phyloP scores from a whole-genome alignment of 345 rosid genomes.

The Salix purpurea region DNA sequence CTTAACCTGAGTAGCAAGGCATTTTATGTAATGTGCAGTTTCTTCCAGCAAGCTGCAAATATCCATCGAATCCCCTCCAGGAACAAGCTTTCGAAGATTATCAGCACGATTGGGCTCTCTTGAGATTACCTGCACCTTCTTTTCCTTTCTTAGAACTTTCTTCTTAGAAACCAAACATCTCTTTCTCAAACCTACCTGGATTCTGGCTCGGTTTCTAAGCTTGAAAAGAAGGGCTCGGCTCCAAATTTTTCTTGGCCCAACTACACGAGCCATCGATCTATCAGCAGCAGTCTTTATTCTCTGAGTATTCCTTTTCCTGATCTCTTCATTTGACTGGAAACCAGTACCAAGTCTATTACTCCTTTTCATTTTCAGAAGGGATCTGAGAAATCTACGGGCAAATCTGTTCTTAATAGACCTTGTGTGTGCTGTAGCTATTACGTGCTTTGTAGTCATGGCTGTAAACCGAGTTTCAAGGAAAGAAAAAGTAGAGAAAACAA shows the following conservation, averaged over 20 bases:
- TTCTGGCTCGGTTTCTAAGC: slow-evolving; percentile 8
- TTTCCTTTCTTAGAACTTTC: neutral
- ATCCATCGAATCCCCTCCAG: slow-evolving; percentile 36
- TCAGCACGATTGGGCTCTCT: neutral
- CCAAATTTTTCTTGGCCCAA: slow-evolving; percentile 33
- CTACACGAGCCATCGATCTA: slow-evolving; percentile 31
- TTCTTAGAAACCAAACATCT: neutral
- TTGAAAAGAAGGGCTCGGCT: slow-evolving; percentile 35
- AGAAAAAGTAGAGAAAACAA: neutral
- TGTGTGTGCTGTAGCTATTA: too few relatives aligned
- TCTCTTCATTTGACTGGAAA: neutral
- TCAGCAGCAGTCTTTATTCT: slow-evolving; percentile 33
- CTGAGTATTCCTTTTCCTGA: neutral
- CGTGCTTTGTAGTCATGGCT: neutral
- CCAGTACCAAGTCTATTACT: neutral
- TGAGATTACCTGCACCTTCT: neutral
- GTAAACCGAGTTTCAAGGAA: neutral
- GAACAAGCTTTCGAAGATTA: slow-evolving; percentile 31
- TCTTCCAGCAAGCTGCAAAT: slow-evolving; percentile 33
- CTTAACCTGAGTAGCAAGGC: slow-evolving; percentile 33
- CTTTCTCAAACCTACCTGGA: neutral
- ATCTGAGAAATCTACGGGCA: slow-evolving; percentile 22
- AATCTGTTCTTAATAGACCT: slow-evolving; percentile 15
- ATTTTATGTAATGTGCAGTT: slow-evolving; percentile 35
- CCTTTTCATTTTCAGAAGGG: slow-evolving; percentile 14